Conservation (phyloP, 1,284 basidiomycete genomes). For the Pseudozyma flocculosa region DNA sequence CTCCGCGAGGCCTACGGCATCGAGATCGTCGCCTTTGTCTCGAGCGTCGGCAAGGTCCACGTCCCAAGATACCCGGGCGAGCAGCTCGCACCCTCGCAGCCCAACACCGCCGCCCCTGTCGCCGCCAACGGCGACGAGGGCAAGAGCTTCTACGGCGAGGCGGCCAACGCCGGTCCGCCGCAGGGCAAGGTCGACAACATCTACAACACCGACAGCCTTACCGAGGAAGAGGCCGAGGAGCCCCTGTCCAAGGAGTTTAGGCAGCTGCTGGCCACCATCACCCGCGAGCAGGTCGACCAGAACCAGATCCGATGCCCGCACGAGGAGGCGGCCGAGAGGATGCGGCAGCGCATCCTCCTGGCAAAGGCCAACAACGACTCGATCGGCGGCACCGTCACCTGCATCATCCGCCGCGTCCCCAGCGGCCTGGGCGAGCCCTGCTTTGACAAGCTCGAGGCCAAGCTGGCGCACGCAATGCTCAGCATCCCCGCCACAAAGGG, state of each 20-base stretch:
- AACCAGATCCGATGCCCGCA: slow-evolving; percentile 89
- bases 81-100: slow-evolving; percentile 26
- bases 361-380: slow-evolving; percentile 90
- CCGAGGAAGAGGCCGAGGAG: slow-evolving; percentile 72
- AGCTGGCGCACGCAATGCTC: slow-evolving; percentile 95
- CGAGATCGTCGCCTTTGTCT: slow-evolving; percentile 95
- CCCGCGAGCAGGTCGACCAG: slow-evolving; percentile 84
- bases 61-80: slow-evolving; percentile 62
- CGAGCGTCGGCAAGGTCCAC: slow-evolving; percentile 88
- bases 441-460: slow-evolving; percentile 98
- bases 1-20: slow-evolving; percentile 82
- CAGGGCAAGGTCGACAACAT: slow-evolving; percentile 41
- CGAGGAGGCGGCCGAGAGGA: slow-evolving; percentile 77
- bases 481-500: slow-evolving; percentile 98
- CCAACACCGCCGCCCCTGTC: slow-evolving; percentile 8
- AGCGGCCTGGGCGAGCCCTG: slow-evolving; percentile 93
- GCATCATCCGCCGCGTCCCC: slow-evolving; percentile 87
- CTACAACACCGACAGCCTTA: slow-evolving; percentile 63
- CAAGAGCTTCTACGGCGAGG: slow-evolving; percentile 36
- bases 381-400: slow-evolving; percentile 95
- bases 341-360: slow-evolving; percentile 90
- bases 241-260: slow-evolving; percentile 81
- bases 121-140: slow-evolving; percentile 8
- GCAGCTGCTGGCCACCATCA: slow-evolving; percentile 74
- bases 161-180: slow-evolving; percentile 59